phyloP scores from a whole-genome alignment of 257 asterid species.

The Solanum etuberosum region DNA sequence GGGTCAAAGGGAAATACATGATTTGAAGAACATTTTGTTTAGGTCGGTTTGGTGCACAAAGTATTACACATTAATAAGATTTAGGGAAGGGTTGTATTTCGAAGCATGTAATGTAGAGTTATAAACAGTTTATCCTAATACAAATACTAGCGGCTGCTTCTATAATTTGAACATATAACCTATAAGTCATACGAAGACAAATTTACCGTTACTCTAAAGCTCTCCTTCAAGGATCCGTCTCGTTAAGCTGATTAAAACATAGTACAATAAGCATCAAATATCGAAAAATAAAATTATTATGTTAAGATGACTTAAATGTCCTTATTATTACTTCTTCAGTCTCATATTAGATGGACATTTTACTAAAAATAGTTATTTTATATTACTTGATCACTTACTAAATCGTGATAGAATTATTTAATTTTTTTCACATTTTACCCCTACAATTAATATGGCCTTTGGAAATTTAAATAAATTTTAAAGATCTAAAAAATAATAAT shows the following conservation, averaged over 20 bases:
- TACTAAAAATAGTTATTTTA: too few species aligned
- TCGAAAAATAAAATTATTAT: neutral
- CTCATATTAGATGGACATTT: too few species aligned
- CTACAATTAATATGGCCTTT: too few species aligned
- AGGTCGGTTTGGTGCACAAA: neutral
- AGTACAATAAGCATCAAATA: neutral
- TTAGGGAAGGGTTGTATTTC: accelerated
- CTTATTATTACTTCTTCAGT: neutral
- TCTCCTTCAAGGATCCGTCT: neutral
- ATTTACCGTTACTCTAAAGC: neutral
- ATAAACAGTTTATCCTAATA: neutral
- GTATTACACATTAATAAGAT: neutral
- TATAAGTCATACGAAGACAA: neutral
- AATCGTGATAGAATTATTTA: too few species aligned
- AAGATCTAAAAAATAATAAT: too few species aligned
- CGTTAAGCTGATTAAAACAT: neutral
- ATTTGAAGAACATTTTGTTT: neutral
- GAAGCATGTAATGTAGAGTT: neutral
- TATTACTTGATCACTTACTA: too few species aligned
- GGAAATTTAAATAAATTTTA: too few species aligned
- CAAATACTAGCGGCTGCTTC: neutral
- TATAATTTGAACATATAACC: accelerated
- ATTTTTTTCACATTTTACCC: too few species aligned
- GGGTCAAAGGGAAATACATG: neutral
- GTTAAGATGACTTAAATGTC: neutral